These are phyloP conservation scores for Phellopilus nigrolimitatus DNA, from an alignment of 1,284 basidiomycete species.

Conservation along the genomic window DNA sequence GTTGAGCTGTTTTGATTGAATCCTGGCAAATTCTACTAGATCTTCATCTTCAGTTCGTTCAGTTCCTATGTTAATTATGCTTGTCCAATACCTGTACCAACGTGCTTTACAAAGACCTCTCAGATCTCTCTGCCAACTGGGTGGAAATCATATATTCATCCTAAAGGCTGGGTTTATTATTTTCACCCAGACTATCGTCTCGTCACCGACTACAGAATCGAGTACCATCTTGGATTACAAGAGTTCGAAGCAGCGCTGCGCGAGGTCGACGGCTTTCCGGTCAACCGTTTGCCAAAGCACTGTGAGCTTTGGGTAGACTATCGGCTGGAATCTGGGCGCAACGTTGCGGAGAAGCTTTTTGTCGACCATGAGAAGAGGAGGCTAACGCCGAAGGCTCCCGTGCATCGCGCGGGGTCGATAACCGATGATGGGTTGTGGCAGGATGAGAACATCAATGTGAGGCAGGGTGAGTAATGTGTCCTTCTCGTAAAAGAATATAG, in stretches of 20 bases:
- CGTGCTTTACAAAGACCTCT: background rate
- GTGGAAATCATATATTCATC: constrained; percentile 19
- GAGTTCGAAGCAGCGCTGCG: constrained; percentile 15
- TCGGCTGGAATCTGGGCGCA: constrained; percentile 9
- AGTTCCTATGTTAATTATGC: background rate
- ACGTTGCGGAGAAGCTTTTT: constrained; percentile 13
- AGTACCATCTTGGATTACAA: constrained; percentile 11
- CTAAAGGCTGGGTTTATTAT: constrained; percentile 20
- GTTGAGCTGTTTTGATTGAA: no score
- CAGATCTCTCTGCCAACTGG: constrained; percentile 13
- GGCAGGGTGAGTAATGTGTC: constrained; percentile 9
- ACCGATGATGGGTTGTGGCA: constrained; percentile 13
- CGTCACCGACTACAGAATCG: constrained; percentile 20
- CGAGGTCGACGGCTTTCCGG: constrained; percentile 15
- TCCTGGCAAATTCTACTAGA: no score
- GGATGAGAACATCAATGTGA: constrained; percentile 8
- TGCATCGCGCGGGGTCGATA: background rate
- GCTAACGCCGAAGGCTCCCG: constrained; percentile 8
- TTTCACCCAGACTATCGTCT: constrained; percentile 17
- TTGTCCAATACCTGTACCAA: no score
- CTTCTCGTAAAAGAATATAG: background rate
- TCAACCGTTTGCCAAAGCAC: constrained; percentile 10
- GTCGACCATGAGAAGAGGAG: constrained; percentile 11
- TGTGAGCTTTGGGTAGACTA: constrained; percentile 20
- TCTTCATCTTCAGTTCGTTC: background rate